These are phyloP conservation scores for Lactarius tabidus DNA, from an alignment of 768 basidiomycete species.

Conservation along the genomic window DNA sequence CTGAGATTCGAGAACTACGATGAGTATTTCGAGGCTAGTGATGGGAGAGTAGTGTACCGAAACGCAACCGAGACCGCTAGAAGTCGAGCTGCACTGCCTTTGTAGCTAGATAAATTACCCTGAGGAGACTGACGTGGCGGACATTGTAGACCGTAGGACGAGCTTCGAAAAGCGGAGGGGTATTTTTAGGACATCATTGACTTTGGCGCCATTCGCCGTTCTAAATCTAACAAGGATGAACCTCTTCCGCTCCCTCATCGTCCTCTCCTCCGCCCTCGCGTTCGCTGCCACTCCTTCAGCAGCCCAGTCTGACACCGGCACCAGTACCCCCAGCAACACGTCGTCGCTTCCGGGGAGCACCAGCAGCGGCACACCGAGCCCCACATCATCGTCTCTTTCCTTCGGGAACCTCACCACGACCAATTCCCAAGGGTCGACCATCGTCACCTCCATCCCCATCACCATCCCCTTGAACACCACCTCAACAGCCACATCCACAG, in stretches of 20 bases:
- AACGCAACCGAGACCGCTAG: neutral
- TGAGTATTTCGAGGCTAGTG: neutral
- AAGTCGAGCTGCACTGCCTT: too few species aligned
- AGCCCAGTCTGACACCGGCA: neutral
- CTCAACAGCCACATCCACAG: constrained; percentile 7
- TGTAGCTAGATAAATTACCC: too few species aligned
- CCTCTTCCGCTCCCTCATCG: neutral
- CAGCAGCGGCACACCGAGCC: neutral
- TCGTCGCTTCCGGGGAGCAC: neutral
- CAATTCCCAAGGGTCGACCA: constrained; percentile 19
- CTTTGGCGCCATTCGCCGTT: neutral
- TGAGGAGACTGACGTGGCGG: too few species aligned
- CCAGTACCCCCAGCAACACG: neutral
- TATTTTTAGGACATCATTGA: neutral
- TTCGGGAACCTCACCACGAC: constrained; percentile 22
- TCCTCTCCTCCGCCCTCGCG: neutral
- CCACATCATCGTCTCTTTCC: neutral
- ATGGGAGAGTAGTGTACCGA: neutral
- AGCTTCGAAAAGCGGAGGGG: neutral
- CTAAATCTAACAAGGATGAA: neutral
- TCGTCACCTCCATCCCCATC: constrained; percentile 22
- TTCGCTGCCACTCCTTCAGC: neutral
- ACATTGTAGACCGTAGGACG: too few species aligned
- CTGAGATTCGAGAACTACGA: neutral
- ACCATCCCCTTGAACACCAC: constrained; percentile 11